Evolutionary conservation across 768 basidiomycete species (phyloP).

Genomic region (Tricholoma sp.): DNA sequence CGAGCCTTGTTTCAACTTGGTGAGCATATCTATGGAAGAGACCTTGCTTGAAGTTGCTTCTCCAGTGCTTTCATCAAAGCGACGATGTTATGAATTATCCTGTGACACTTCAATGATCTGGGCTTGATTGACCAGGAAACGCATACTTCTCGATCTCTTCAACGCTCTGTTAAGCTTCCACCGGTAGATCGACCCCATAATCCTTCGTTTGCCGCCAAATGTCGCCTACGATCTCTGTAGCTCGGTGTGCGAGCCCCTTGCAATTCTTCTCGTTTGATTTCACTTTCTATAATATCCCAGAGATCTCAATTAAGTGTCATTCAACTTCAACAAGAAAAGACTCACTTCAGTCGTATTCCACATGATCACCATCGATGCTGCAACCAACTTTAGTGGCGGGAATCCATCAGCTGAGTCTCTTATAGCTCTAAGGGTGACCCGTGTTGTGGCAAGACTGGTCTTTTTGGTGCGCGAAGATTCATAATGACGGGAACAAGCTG

Average conservation of each 20-base stretch:
- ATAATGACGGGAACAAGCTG: too few species aligned
- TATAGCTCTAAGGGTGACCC: not conserved
- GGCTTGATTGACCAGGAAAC: not conserved
- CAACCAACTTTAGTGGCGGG: not conserved
- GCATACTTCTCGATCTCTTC: not conserved
- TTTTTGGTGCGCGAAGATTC: not conserved
- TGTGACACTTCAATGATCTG: too few species aligned
- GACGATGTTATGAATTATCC: too few species aligned
- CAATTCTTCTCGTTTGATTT: not conserved
- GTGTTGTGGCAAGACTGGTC: not conserved
- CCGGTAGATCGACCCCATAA: not conserved
- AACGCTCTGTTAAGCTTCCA: not conserved
- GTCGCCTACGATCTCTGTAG: not conserved
- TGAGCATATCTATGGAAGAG: too few species aligned
- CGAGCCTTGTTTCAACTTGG: too few species aligned
- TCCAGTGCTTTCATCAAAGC: too few species aligned
- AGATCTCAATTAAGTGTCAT: not conserved
- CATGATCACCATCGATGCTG: not conserved
- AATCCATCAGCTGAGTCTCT: not conserved
- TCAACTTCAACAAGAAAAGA: not conserved
- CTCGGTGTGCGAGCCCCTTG: not conserved
- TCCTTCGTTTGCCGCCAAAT: not conserved
- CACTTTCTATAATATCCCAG: not conserved
- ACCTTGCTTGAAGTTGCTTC: too few species aligned
- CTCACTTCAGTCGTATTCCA: not conserved